A percentile compares a stretch with the other conserved stretches of the same genome.
Evolutionary conservation across 2,329 filamentous ascomycete genomes (phyloP).

Genomic region (Botrytis elliptica): DNA sequence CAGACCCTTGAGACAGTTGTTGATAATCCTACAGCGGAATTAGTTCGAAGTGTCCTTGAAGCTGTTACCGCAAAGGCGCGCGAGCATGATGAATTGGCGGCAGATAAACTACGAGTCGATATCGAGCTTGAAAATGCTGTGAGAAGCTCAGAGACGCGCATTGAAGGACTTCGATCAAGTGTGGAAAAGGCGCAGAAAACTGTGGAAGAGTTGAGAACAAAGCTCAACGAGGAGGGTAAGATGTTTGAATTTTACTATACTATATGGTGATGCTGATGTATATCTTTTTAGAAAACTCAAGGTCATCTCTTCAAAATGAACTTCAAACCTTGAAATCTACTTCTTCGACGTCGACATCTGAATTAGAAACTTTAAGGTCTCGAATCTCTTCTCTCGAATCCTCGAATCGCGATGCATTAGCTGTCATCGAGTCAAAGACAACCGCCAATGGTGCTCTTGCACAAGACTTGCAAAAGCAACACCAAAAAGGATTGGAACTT

Average conservation of each 20-base stretch:
- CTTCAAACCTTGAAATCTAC: slow-evolving; percentile 75
- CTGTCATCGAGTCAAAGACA: slow-evolving; percentile 86
- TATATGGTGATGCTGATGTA: slow-evolving; percentile 19
- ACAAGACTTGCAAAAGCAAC: slow-evolving; percentile 82
- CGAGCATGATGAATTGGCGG: slow-evolving; percentile 76
- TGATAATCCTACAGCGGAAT: slow-evolving; percentile 71
- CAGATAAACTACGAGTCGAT: slow-evolving; percentile 84
- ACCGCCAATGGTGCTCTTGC: slow-evolving; percentile 81
- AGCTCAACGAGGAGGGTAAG: slow-evolving; percentile 78
- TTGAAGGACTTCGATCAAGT: slow-evolving; percentile 75
- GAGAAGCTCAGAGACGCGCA: slow-evolving; percentile 77
- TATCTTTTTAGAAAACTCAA: slow-evolving; percentile 64
- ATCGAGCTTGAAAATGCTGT: slow-evolving; percentile 93
- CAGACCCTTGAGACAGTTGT: slow-evolving; percentile 59
- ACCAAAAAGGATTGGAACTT: slow-evolving; percentile 82
- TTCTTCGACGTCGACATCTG: slow-evolving; percentile 69
- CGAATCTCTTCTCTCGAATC: slow-evolving; percentile 85
- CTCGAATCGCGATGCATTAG: slow-evolving; percentile 86
- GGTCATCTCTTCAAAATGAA: slow-evolving; percentile 76
- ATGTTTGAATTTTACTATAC: background rate
- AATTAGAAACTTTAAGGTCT: slow-evolving; percentile 73
- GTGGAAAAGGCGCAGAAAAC: slow-evolving; percentile 83
- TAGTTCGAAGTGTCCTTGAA: slow-evolving; percentile 72
- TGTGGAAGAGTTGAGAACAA: slow-evolving; percentile 75
- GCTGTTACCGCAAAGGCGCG: slow-evolving; percentile 76